Conservation (phyloP, 2,329 filamentous ascomycete species). For the Kalmusia sp. region DNA sequence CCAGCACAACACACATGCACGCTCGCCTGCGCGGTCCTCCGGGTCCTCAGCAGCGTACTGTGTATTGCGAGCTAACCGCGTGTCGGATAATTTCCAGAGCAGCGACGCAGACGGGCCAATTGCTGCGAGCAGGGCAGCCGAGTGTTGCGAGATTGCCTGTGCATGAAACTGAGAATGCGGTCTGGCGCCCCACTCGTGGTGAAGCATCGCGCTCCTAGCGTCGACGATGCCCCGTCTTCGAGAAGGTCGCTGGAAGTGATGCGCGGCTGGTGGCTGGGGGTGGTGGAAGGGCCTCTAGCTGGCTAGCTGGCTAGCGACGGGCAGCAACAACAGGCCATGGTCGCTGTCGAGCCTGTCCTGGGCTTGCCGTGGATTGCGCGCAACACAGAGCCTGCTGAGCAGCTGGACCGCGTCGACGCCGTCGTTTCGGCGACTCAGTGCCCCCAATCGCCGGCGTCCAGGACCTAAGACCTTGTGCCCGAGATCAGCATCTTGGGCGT, state of each 20-base stretch:
- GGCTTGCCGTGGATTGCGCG: too few relatives aligned
- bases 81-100: constrained; percentile 34
- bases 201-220: constrained; percentile 3
- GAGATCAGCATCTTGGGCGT: neutral
- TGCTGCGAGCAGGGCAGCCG: constrained; percentile 21
- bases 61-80: neutral
- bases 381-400: too few relatives aligned
- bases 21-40: constrained; percentile 29
- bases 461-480: neutral
- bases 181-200: constrained; percentile 16
- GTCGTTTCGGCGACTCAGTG: constrained; percentile 6
- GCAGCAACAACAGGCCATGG: neutral
- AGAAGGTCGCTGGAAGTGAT: constrained; percentile 44
- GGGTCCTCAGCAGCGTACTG: constrained; percentile 6
- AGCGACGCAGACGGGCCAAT: constrained; percentile 20
- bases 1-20: neutral
- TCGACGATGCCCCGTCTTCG: constrained; percentile 29
- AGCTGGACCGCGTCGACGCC: neutral
- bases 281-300: too few relatives aligned
- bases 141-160: constrained; percentile 17
- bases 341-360: neutral
- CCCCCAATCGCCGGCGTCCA: neutral
- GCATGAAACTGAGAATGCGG: constrained; percentile 22
- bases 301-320: too few relatives aligned
- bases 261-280: constrained; percentile 22